Conservation (phyloP, 768 basidiomycete species). For the Clavulina sp. region DNA sequence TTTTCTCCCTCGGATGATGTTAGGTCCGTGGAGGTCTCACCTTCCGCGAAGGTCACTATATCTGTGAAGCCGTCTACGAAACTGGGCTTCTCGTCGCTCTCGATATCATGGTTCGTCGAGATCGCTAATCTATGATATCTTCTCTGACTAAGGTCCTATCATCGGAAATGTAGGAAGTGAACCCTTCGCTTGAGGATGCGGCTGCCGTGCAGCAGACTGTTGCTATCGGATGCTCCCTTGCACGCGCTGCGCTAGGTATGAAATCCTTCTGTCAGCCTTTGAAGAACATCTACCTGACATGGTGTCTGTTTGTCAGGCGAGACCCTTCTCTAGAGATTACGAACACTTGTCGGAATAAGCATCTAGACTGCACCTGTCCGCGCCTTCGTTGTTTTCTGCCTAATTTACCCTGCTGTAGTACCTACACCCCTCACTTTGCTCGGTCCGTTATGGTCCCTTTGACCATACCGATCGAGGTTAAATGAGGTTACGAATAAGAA, state of each 20-base stretch:
- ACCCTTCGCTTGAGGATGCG: constrained; percentile 73
- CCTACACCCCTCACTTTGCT: too few relatives aligned
- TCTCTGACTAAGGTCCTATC: background rate
- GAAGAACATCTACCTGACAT: background rate
- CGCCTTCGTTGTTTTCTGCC: too few relatives aligned
- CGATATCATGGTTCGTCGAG: constrained; percentile 71
- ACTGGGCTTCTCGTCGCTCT: constrained; percentile 83
- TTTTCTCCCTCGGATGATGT: background rate
- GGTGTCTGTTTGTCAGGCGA: constrained; percentile 11
- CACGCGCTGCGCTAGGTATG: constrained; percentile 66
- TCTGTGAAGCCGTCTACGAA: constrained; percentile 82
- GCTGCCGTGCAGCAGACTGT: constrained; percentile 73
- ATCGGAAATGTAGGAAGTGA: constrained; percentile 54
- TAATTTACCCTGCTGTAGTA: too few relatives aligned
- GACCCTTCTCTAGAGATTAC: constrained; percentile 15
- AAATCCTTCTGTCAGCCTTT: background rate
- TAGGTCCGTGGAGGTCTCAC: constrained; percentile 87
- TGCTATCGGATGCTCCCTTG: constrained; percentile 72
- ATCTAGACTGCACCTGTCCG: too few relatives aligned
- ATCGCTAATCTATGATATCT: background rate
- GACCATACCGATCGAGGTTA: too few relatives aligned
- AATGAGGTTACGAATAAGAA: too few relatives aligned
- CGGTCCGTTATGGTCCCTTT: too few relatives aligned
- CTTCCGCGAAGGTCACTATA: constrained; percentile 97
- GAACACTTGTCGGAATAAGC: too few relatives aligned